A percentile compares a stretch with the other conserved stretches of the same genome.
Evolutionary conservation across 2,329 filamentous ascomycete genomes (phyloP).

Genomic region (Verticillium tricorpus): DNA sequence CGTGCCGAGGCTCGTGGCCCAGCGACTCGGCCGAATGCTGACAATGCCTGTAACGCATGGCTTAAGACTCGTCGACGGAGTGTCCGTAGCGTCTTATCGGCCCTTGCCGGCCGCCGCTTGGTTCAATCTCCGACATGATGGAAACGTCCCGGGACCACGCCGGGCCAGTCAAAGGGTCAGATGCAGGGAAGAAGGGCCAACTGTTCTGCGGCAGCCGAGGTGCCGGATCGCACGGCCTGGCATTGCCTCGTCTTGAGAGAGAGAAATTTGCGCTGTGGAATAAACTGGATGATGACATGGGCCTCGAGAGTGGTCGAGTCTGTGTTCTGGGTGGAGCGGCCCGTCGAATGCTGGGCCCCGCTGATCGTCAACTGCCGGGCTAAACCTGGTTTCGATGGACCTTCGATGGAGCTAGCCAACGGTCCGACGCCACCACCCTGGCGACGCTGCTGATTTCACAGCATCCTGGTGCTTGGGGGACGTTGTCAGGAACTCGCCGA

Average conservation of each 20-base stretch:
- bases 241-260: neutral
- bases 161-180: neutral
- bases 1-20: neutral
- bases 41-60: neutral
- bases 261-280: neutral
- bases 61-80: neutral
- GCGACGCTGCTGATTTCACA: neutral
- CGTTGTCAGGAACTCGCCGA: neutral
- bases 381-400: neutral
- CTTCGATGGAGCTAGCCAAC: neutral
- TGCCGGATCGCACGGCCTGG: neutral
- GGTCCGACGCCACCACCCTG: neutral
- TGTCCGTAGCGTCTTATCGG: neutral
- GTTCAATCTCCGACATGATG: neutral
- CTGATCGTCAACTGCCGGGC: slow-evolving; percentile 2
- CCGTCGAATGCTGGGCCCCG: neutral
- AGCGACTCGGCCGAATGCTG: neutral
- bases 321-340: neutral
- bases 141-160: neutral
- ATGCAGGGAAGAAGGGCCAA: neutral
- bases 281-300: neutral
- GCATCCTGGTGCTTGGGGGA: neutral
- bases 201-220: neutral
- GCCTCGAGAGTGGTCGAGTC: neutral
- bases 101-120: neutral